These are phyloP conservation scores for Pterocarpus santalinus DNA, from an alignment of 306 rosid species.

Conservation along the genomic window DNA sequence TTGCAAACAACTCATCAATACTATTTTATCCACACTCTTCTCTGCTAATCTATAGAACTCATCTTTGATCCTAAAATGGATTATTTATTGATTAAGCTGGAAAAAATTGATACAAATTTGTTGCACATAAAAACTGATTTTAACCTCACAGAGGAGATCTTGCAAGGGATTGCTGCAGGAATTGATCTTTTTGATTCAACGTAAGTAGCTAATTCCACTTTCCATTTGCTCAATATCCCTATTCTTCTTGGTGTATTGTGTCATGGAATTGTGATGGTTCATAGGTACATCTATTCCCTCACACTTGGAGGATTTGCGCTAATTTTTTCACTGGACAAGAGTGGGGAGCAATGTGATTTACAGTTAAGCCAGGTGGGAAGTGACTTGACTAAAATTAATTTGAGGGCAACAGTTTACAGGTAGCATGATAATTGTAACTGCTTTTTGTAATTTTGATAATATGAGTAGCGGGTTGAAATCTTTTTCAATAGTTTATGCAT, in stretches of 20 bases:
- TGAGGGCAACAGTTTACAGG: constrained; percentile 85
- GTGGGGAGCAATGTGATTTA: constrained; percentile 51
- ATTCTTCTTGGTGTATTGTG: constrained; percentile 18
- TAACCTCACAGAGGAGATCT: constrained; percentile 85
- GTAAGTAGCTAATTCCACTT: constrained; percentile 60
- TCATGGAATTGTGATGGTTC: constrained; percentile 33
- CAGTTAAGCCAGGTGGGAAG: constrained; percentile 53
- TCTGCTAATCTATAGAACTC: constrained; percentile 29
- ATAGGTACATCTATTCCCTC: constrained; percentile 79
- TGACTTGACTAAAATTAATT: constrained; percentile 79
- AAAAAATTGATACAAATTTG: constrained; percentile 1
- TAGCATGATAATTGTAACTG: constrained; percentile 40
- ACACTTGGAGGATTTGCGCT: constrained; percentile 90
- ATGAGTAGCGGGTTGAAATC: constrained; percentile 12
- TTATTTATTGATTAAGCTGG: constrained; percentile 35
- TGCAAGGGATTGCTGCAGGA: constrained; percentile 92
- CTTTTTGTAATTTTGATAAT: constrained; percentile 23
- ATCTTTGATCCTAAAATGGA: constrained; percentile 30
- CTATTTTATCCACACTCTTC: constrained; percentile 9
- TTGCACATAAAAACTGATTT: constrained; percentile 44
- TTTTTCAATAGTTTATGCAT: constrained; percentile 14
- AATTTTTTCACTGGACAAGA: constrained; percentile 68
- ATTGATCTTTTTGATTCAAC: constrained; percentile 88
- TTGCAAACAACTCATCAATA: constrained; percentile 1
- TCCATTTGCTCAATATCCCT: constrained; percentile 19